Evolutionary conservation across 2,329 filamentous ascomycete species (phyloP).

Genomic region (Sclerotiophoma versabilis): DNA sequence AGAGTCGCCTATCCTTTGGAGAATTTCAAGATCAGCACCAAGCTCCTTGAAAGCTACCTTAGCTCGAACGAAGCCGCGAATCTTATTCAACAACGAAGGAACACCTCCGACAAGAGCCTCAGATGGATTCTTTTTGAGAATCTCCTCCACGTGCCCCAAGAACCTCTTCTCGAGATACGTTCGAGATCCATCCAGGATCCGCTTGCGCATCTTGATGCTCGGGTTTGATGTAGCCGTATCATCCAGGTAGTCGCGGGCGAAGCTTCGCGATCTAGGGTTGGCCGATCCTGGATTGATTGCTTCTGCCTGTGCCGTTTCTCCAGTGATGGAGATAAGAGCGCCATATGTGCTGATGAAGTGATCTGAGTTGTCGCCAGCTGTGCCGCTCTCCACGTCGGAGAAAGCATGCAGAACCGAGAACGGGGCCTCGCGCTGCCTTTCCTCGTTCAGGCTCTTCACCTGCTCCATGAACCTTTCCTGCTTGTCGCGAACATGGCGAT

Average conservation of each 20-base stretch:
- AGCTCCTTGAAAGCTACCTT: constrained; percentile 82
- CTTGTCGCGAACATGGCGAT: constrained; percentile 82
- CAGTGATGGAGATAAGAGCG: constrained; percentile 79
- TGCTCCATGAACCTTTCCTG: constrained; percentile 81
- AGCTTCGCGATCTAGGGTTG: constrained; percentile 77
- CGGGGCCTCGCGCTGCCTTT: constrained; percentile 69
- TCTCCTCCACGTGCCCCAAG: constrained; percentile 75
- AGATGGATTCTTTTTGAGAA: constrained; percentile 81
- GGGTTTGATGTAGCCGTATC: constrained; percentile 70
- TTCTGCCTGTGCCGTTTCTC: constrained; percentile 66
- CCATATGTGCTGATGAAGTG: constrained; percentile 84
- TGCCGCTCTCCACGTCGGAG: constrained; percentile 73
- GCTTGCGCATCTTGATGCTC: constrained; percentile 74
- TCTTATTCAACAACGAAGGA: constrained; percentile 86
- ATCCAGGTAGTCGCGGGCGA: constrained; percentile 77
- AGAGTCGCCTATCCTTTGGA: constrained; percentile 71
- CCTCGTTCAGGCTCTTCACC: constrained; percentile 78
- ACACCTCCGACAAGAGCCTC: constrained; percentile 90
- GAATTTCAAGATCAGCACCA: constrained; percentile 77
- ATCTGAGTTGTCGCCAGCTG: constrained; percentile 73
- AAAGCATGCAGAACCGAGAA: constrained; percentile 82
- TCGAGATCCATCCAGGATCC: constrained; percentile 81
- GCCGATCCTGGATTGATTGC: constrained; percentile 63
- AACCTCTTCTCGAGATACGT: constrained; percentile 83
- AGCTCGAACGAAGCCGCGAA: constrained; percentile 89